Conservation (phyloP, 805 yeast genomes). For the Metschnikowia anglica region DNA sequence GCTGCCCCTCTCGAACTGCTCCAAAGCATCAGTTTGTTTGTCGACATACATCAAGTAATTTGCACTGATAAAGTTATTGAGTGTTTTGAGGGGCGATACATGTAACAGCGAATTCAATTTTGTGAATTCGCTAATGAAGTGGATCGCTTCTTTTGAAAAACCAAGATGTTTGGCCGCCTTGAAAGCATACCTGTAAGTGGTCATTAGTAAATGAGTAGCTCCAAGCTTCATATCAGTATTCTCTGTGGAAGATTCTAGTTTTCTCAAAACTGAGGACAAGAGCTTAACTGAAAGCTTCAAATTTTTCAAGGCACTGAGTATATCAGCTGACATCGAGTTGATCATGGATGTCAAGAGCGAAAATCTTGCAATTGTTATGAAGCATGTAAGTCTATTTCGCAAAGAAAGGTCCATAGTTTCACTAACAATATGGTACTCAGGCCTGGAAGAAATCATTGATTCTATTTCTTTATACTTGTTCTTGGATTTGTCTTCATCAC, state of each 20-base stretch:
- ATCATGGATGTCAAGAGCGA: constrained; percentile 32
- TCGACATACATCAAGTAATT: constrained; percentile 17
- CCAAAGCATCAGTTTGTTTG: constrained; percentile 9
- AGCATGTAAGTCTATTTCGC: constrained; percentile 25
- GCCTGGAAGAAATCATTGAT: constrained; percentile 26
- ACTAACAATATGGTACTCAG: constrained; percentile 28
- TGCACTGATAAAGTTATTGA: constrained; percentile 19
- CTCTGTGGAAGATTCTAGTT: constrained; percentile 24
- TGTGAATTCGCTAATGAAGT: constrained; percentile 51
- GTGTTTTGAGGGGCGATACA: constrained; percentile 16
- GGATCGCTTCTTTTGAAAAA: constrained; percentile 55
- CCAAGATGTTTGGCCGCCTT: constrained; percentile 49
- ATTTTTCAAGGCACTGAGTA: constrained; percentile 35
- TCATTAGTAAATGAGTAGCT: constrained; percentile 34
- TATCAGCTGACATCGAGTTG: constrained; percentile 20
- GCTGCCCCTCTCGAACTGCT: constrained; percentile 1
- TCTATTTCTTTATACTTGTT: constrained; percentile 26
- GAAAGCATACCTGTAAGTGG: constrained; percentile 41
- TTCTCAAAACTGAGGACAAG: constrained; percentile 52
- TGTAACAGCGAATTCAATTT: constrained; percentile 35
- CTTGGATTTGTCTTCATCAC: constrained; percentile 22
- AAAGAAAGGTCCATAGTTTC: constrained; percentile 13
- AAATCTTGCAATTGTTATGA: constrained; percentile 35
- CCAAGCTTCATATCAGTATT: constrained; percentile 35
- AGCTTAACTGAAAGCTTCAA: constrained; percentile 52